Percentiles rank a stretch among this genome's conserved stretches.
Evolutionary conservation across 1,284 basidiomycete genomes (phyloP).

Genomic region (Stygiomarasmius scandens): DNA sequence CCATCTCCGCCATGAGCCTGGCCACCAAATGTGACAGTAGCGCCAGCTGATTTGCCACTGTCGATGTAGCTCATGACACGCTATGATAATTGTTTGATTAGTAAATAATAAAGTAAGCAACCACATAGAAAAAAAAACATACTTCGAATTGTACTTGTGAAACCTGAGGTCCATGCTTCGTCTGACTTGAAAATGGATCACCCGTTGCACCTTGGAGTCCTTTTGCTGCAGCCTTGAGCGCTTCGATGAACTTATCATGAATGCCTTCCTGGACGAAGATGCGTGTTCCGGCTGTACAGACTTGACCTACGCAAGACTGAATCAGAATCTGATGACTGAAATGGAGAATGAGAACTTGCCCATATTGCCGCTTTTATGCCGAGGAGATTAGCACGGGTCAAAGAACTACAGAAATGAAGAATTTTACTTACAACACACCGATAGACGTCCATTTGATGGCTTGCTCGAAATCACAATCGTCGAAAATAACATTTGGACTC

Average conservation of each 20-base stretch:
- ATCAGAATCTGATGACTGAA: no score
- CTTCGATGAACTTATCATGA: slow-evolving; percentile 72
- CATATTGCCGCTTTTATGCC: slow-evolving; percentile 1
- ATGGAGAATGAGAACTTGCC: background rate
- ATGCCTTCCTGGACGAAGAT: slow-evolving; percentile 86
- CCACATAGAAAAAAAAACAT: slow-evolving; percentile 46
- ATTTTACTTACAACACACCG: slow-evolving; percentile 71
- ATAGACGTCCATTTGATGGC: slow-evolving; percentile 81
- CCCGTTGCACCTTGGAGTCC: slow-evolving; percentile 57
- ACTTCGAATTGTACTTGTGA: slow-evolving; percentile 71
- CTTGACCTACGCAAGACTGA: slow-evolving; percentile 61
- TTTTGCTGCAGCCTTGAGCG: slow-evolving; percentile 58
- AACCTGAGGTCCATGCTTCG: slow-evolving; percentile 90
- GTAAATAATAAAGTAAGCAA: slow-evolving; percentile 10
- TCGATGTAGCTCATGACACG: slow-evolving; percentile 87
- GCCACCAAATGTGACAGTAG: slow-evolving; percentile 80
- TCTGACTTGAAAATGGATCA: slow-evolving; percentile 75
- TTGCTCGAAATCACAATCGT: slow-evolving; percentile 77
- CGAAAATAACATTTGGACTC: slow-evolving; percentile 78
- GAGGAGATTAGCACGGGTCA: background rate
- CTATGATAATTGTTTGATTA: slow-evolving; percentile 27
- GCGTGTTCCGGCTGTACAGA: slow-evolving; percentile 82
- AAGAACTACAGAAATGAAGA: background rate
- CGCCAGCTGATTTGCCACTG: slow-evolving; percentile 81
- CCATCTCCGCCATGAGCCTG: slow-evolving; percentile 73